These are phyloP conservation scores for Aspergillus kassunensis DNA, from an alignment of 495 filamentous ascomycete species.

Conservation along the genomic window DNA sequence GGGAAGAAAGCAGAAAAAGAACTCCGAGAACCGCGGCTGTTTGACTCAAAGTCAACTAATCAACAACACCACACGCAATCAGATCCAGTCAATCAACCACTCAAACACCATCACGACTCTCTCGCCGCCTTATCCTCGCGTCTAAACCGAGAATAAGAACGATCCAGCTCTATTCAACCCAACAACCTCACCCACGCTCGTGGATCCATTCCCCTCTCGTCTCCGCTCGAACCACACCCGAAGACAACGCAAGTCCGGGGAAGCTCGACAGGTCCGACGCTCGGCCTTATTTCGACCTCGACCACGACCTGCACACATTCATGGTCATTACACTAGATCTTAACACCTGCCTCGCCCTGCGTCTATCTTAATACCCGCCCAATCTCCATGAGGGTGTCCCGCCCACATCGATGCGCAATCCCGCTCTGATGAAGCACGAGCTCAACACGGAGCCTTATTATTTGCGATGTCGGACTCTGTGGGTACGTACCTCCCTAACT, in stretches of 20 bases:
- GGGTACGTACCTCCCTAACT: conserved; percentile 31
- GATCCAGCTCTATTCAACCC: not conserved
- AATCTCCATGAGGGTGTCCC: conserved; percentile 15
- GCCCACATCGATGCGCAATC: conserved; percentile 14
- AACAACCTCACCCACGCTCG: not conserved
- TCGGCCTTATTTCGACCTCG: not conserved
- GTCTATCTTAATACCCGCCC: not conserved
- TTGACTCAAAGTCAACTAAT: not conserved
- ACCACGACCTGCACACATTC: too few relatives aligned
- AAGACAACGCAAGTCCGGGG: conserved; percentile 11
- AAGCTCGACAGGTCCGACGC: conserved; percentile 8
- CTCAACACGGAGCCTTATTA: conserved; percentile 6
- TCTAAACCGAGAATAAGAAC: not conserved
- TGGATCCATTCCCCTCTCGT: conserved; percentile 4
- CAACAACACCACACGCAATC: too few relatives aligned
- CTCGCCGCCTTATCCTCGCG: not conserved
- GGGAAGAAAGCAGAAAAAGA: not conserved
- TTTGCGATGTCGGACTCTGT: conserved; percentile 54
- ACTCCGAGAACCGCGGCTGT: conserved; percentile 38
- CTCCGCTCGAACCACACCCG: conserved; percentile 3
- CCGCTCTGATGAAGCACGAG: conserved; percentile 22
- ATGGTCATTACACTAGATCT: too few relatives aligned
- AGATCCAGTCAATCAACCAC: conserved; percentile 11
- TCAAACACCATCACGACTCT: conserved; percentile 4
- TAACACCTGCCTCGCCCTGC: not conserved